These are phyloP conservation scores for Avena atlantica DNA, from an alignment of 176 grass and related monocot genomes.

Conservation along the genomic window DNA sequence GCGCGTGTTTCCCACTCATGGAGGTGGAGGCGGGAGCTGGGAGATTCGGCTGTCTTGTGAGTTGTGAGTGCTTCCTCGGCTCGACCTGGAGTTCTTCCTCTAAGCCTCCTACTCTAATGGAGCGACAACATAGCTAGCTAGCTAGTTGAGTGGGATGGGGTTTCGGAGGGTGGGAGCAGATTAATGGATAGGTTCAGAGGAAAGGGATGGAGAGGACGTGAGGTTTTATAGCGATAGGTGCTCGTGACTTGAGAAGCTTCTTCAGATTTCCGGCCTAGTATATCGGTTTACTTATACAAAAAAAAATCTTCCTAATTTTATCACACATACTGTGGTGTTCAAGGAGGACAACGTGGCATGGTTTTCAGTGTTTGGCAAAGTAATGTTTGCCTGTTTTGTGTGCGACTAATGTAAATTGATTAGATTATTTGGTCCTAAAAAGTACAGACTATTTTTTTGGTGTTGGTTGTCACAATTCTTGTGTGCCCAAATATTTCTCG, in stretches of 20 bases:
- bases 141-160: conserved; percentile 17
- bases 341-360: no score
- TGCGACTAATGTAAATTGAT: no score
- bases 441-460: no score
- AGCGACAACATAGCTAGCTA: conserved; percentile 8
- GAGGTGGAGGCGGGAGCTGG: conserved; percentile 28
- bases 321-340: no score
- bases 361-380: no score
- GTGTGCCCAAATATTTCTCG: no score
- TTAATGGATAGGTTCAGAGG: not conserved
- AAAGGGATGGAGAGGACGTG: not conserved
- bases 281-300: not conserved
- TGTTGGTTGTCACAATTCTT: no score
- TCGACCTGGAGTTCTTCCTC: not conserved
- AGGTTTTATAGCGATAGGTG: conserved; percentile 35
- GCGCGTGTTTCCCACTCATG: conserved; percentile 34
- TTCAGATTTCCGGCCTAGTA: not conserved
- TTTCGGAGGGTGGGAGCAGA: conserved; percentile 22
- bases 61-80: not conserved
- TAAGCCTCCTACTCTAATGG: not conserved
- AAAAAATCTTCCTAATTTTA: not conserved
- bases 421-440: no score
- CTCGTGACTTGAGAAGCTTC: not conserved
- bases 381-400: no score
- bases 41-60: not conserved